Evolutionary conservation across 441 rosid genomes (phyloP).

Genomic region (Mallotus japonicus): DNA sequence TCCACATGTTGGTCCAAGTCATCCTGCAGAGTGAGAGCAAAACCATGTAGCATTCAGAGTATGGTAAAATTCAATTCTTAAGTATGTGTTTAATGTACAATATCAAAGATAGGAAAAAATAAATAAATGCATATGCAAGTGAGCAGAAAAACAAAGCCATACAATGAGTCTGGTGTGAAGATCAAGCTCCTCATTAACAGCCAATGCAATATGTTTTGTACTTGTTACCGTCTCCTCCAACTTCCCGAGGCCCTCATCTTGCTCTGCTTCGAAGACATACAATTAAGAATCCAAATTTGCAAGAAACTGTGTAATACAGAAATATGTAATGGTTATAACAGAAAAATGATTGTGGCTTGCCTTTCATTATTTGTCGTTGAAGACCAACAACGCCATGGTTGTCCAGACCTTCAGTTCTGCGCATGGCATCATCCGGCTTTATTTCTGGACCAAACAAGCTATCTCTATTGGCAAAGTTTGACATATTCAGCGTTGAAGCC

Average conservation of each 20-base stretch:
- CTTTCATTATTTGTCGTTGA: slow-evolving; percentile 88
- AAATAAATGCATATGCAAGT: background rate
- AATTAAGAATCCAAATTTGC: slow-evolving; percentile 12
- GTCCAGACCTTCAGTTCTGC: slow-evolving; percentile 69
- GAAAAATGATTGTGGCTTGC: slow-evolving; percentile 33
- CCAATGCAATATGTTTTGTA: slow-evolving; percentile 90
- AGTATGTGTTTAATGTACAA: background rate
- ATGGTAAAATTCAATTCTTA: background rate
- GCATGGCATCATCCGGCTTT: slow-evolving; percentile 58
- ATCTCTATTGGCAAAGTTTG: slow-evolving; percentile 79
- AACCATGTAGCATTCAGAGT: slow-evolving; percentile 3
- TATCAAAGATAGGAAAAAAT: background rate
- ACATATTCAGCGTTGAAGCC: slow-evolving; percentile 84
- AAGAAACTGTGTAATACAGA: slow-evolving; percentile 11
- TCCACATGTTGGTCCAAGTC: slow-evolving; percentile 89
- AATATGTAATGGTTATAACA: background rate
- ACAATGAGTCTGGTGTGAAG: slow-evolving; percentile 90
- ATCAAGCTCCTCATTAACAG: slow-evolving; percentile 89
- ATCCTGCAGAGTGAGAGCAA: slow-evolving; percentile 56
- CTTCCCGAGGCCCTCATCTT: slow-evolving; percentile 95
- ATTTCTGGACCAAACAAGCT: slow-evolving; percentile 84
- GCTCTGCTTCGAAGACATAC: slow-evolving; percentile 52
- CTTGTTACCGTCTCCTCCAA: slow-evolving; percentile 83
- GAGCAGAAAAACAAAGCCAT: slow-evolving; percentile 29
- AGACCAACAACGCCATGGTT: slow-evolving; percentile 83